These are phyloP conservation scores for Crucihimalaya himalaica DNA, from an alignment of 345 rosid species.

Conservation along the genomic window DNA sequence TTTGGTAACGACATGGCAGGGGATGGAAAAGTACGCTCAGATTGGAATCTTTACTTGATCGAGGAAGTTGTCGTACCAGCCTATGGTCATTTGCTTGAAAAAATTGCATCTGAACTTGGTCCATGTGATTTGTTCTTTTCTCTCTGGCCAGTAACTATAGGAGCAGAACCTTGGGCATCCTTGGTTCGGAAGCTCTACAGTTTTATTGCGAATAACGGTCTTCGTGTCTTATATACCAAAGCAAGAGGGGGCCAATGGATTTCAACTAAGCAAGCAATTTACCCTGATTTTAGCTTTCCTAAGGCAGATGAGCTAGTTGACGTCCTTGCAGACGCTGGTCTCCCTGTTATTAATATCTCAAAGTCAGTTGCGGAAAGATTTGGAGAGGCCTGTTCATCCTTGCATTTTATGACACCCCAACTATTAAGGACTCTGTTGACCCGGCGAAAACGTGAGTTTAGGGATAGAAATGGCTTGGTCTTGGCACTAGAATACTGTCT, in stretches of 20 bases:
- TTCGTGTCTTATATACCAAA: slow-evolving; percentile 75
- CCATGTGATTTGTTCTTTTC: slow-evolving; percentile 79
- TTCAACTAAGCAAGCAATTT: slow-evolving; percentile 85
- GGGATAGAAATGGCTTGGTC: slow-evolving; percentile 59
- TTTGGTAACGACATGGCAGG: slow-evolving; percentile 99
- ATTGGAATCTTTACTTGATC: slow-evolving; percentile 89
- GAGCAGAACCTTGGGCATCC: slow-evolving; percentile 92
- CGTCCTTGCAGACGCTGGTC: slow-evolving; percentile 82
- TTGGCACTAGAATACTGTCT: slow-evolving; percentile 89
- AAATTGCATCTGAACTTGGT: slow-evolving; percentile 76
- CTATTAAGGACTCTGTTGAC: slow-evolving; percentile 69
- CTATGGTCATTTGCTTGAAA: slow-evolving; percentile 87
- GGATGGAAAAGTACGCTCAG: slow-evolving; percentile 89
- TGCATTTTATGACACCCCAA: slow-evolving; percentile 79
- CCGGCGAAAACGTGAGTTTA: slow-evolving; percentile 73
- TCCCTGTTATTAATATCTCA: slow-evolving; percentile 68
- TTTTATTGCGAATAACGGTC: slow-evolving; percentile 67
- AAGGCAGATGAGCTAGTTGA: slow-evolving; percentile 70
- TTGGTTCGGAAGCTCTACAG: slow-evolving; percentile 67
- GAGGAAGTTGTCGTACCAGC: slow-evolving; percentile 87
- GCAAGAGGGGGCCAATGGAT: slow-evolving; percentile 96
- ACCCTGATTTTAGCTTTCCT: slow-evolving; percentile 78
- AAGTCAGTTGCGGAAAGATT: slow-evolving; percentile 68
- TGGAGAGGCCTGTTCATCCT: slow-evolving; percentile 65
- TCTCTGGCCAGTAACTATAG: slow-evolving; percentile 73